Percentiles rank a stretch among this genome's conserved stretches.
Conservation (phyloP, 805 yeast species). For the Wickerhamomyces rabaulensis region DNA sequence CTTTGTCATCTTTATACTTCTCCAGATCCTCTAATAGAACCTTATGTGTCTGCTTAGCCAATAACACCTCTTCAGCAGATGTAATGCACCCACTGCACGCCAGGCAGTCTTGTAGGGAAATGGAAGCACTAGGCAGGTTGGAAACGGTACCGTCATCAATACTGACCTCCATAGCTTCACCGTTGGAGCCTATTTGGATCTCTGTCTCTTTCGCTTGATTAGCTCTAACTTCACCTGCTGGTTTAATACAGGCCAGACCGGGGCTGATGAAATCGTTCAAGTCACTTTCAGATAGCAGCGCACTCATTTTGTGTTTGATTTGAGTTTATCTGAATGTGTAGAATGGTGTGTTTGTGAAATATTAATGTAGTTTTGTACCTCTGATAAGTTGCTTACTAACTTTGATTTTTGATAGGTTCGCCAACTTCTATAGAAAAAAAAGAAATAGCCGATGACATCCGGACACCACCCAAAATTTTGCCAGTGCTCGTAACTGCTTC, state of each 20-base stretch:
- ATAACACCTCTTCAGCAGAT: conserved; percentile 91
- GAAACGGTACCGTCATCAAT: conserved; percentile 43
- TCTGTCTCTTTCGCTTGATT: conserved; percentile 31
- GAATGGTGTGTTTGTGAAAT: not conserved
- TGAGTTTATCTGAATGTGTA: not conserved
- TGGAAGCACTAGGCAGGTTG: conserved; percentile 71
- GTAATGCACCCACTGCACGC: conserved; percentile 98
- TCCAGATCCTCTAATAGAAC: conserved; percentile 62
- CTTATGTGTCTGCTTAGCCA: conserved; percentile 84
- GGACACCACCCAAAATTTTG: not conserved
- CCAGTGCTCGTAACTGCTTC: not conserved
- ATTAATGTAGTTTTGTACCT: not conserved
- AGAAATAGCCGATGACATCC: not conserved
- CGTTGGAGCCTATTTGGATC: conserved; percentile 53
- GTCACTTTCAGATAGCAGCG: conserved; percentile 82
- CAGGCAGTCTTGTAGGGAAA: conserved; percentile 85
- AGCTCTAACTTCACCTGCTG: conserved; percentile 45
- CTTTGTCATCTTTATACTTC: conserved; percentile 27
- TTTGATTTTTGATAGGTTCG: not conserved
- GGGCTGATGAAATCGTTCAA: conserved; percentile 93
- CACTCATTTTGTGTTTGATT: conserved; percentile 59
- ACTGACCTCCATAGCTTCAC: conserved; percentile 65
- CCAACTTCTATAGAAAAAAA: not conserved
- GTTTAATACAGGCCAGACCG: conserved; percentile 91
- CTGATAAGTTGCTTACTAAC: not conserved